Evolutionary conservation across 2,329 filamentous ascomycete genomes (phyloP).

Genomic region (Fusarium sp.): DNA sequence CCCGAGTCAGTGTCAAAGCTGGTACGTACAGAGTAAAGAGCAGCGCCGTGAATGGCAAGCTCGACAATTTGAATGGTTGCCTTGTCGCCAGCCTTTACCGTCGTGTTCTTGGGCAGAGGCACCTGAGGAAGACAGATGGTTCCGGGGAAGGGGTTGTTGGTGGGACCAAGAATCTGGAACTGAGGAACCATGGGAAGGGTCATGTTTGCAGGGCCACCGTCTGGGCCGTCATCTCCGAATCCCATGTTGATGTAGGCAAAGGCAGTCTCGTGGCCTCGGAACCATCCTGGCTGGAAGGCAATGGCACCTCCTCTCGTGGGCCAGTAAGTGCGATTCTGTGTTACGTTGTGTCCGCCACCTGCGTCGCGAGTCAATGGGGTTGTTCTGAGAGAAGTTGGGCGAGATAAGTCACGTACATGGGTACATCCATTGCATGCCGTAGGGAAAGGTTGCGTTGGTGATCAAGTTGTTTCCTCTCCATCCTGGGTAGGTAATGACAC

Average conservation of each 20-base stretch:
- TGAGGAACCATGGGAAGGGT: constrained; percentile 80
- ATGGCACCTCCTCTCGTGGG: constrained; percentile 86
- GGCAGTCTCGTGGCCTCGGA: constrained; percentile 82
- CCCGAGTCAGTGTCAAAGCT: neutral
- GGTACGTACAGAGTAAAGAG: constrained; percentile 75
- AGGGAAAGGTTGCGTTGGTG: constrained; percentile 79
- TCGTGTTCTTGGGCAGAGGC: constrained; percentile 75
- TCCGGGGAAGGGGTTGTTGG: constrained; percentile 84
- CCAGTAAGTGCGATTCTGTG: constrained; percentile 90
- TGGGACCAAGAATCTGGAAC: constrained; percentile 83
- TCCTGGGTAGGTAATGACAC: constrained; percentile 84
- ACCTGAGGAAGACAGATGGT: constrained; percentile 90
- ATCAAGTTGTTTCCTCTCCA: constrained; percentile 87
- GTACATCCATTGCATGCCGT: constrained; percentile 95
- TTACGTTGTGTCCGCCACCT: constrained; percentile 85
- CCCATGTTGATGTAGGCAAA: constrained; percentile 92
- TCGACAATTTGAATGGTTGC: constrained; percentile 92
- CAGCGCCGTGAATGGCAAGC: constrained; percentile 80
- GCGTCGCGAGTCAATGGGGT: constrained; percentile 24
- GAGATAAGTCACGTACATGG: constrained; percentile 71
- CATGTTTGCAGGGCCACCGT: constrained; percentile 79
- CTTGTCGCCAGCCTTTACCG: constrained; percentile 79
- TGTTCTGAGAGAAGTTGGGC: neutral
- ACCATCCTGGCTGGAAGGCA: constrained; percentile 93
- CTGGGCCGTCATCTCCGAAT: constrained; percentile 72